A percentile compares a stretch with the other conserved stretches of the same genome.
phyloP scores from a whole-genome alignment of 202 grass and related monocot genomes.

The Musa balbisiana region DNA sequence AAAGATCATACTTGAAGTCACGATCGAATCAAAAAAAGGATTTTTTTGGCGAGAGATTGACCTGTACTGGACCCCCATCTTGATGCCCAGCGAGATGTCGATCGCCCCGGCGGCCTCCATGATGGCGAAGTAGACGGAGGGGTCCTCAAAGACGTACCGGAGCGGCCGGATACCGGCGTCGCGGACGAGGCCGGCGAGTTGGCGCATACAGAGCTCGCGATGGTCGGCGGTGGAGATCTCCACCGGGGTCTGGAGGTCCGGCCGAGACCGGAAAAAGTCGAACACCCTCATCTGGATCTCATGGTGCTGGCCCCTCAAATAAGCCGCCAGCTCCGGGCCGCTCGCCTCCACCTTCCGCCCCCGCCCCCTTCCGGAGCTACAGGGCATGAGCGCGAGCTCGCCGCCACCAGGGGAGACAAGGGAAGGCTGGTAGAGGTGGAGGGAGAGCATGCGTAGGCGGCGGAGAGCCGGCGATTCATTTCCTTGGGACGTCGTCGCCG shows the following conservation, averaged over 20 bases:
- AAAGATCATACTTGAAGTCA: not conserved
- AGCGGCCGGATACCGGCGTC: conserved; percentile 77
- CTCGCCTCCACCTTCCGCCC: conserved; percentile 24
- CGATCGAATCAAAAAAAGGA: not conserved
- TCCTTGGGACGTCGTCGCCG: not conserved
- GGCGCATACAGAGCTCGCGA: conserved; percentile 79
- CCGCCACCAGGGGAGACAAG: not conserved
- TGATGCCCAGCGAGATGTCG: conserved; percentile 92
- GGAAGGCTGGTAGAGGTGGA: conserved; percentile 52
- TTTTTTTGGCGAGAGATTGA: conserved; percentile 7
- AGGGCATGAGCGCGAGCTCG: conserved; percentile 27
- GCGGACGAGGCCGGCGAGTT: conserved; percentile 66
- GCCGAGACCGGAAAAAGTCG: conserved; percentile 55
- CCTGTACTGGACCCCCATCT: conserved; percentile 97
- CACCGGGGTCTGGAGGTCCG: conserved; percentile 81
- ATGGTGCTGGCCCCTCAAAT: conserved; percentile 43
- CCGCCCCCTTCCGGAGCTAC: conserved; percentile 25
- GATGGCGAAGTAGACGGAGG: conserved; percentile 65
- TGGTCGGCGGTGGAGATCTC: conserved; percentile 59
- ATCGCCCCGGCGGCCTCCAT: conserved; percentile 64
- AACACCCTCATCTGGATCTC: conserved; percentile 50
- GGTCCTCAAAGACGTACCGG: conserved; percentile 50
- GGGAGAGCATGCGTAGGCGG: conserved; percentile 44
- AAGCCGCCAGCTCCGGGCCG: conserved; percentile 41
- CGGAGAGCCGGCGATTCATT: conserved; percentile 27